phyloP scores from a whole-genome alignment of 139 green algal species.

The Chloropicon primus region DNA sequence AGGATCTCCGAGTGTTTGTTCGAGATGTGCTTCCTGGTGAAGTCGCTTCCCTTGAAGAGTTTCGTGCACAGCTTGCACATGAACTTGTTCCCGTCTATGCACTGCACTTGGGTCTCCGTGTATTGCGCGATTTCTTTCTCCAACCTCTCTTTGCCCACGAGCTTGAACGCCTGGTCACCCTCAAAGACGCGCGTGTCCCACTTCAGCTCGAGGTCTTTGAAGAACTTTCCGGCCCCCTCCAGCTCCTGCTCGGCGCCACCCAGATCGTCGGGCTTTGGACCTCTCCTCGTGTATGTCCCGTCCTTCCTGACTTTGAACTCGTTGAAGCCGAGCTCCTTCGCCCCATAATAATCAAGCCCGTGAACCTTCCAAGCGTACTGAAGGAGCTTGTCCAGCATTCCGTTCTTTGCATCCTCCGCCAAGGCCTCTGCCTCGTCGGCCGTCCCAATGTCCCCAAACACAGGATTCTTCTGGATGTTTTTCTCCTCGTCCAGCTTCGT shows the following conservation, averaged over 20 bases:
- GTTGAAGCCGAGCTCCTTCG: not conserved
- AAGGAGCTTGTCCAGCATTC: slow-evolving; percentile 59
- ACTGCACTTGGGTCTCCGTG: not conserved
- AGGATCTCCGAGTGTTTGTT: not conserved
- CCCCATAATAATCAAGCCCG: slow-evolving; percentile 72
- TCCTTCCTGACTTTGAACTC: not conserved
- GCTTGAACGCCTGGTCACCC: not conserved
- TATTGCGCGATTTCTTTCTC: not conserved
- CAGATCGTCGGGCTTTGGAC: not conserved
- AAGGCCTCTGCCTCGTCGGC: not conserved
- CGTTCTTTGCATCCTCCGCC: slow-evolving; percentile 8
- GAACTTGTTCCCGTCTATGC: not conserved
- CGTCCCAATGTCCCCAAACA: not conserved
- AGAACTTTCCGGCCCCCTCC: not conserved
- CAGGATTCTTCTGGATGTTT: not conserved
- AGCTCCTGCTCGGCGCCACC: too few species aligned
- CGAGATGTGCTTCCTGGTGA: not conserved
- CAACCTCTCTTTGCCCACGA: not conserved
- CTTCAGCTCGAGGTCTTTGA: not conserved
- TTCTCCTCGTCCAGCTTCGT: not conserved
- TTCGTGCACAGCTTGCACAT: not conserved
- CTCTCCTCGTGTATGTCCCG: not conserved
- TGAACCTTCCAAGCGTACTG: slow-evolving; percentile 84
- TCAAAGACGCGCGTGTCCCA: not conserved
- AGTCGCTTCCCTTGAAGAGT: not conserved